Percentiles rank a stretch among this genome's conserved stretches.
Evolutionary conservation across 192 early-diverging fungal species (phyloP).

Genomic region (Backusella psychrophila): DNA sequence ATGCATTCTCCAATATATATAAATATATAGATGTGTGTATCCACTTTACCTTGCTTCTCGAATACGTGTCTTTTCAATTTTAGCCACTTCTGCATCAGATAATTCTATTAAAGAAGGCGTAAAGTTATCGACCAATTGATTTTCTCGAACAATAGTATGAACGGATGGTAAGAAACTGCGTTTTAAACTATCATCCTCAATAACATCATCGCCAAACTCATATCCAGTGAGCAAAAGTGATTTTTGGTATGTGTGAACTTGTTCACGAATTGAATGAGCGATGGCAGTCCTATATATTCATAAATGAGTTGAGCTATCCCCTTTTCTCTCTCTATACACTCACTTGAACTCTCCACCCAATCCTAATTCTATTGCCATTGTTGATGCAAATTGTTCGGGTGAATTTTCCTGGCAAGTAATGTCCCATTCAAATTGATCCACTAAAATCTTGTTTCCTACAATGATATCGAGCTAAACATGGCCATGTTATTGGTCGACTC

Average conservation of each 20-base stretch:
- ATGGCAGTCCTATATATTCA: conserved; percentile 71
- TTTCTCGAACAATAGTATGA: conserved; percentile 45
- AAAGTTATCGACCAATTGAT: conserved; percentile 50
- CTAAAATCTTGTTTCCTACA: conserved; percentile 76
- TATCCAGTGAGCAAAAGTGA: conserved; percentile 81
- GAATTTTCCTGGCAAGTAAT: conserved; percentile 67
- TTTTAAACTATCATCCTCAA: conserved; percentile 79
- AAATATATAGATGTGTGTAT: background rate
- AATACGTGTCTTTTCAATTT: conserved; percentile 79
- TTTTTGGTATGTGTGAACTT: conserved; percentile 83
- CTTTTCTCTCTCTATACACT: background rate
- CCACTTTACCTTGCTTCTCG: conserved; percentile 60
- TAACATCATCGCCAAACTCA: conserved; percentile 62
- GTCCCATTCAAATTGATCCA: conserved; percentile 98
- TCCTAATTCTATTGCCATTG: conserved; percentile 71
- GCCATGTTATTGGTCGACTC: background rate
- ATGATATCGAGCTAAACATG: conserved; percentile 75
- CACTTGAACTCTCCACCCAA: conserved; percentile 87
- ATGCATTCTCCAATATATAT: background rate
- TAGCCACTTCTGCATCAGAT: conserved; percentile 69
- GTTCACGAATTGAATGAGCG: conserved; percentile 90
- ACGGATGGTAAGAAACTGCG: conserved; percentile 69
- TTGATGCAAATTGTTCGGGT: conserved; percentile 86
- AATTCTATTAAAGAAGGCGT: conserved; percentile 64
- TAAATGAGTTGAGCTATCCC: background rate